Base-by-base conservation (phyloP, 148 eudicot species). In the Oxyria digyna region DNA sequence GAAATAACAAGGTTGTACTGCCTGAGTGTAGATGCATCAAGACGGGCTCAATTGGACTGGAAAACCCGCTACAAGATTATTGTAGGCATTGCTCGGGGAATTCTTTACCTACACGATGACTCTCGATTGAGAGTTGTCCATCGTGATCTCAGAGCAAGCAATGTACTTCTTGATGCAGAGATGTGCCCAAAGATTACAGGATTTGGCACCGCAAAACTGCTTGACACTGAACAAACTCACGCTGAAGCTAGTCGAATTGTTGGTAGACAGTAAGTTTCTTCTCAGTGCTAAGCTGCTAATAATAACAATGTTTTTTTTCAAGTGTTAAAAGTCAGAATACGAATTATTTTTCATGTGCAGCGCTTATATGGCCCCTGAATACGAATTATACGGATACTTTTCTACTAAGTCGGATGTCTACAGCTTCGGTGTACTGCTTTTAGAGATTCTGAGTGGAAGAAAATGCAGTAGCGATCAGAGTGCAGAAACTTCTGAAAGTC, bases 91-190 rank as follows among this genome's bases (percentile, higher is more conserved):
- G 72, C 68, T 29, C 18, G 76, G 55, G 68, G 72, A 10, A 29
- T 69, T 3, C 57, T 74, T 33, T 74, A 74, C 26, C 68, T 74
- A 33, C 87, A 85, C 17, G 81, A 83, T 42, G 87, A 85, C 72
- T 85, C 86, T 37, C 79, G 80, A 8, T 75, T 85, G n/a, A 62
- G 74, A 50, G 76, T 85, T 12, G 78, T 82, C 69, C 89, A 85
- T 67, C 81, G 81, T 14, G 84, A 82, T 72, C 78, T 82, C 23
- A 83, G 81, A 70, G 75, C 85, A 0, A 77, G 87, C 72, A 85
- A 81, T 27, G 41, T 83, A 17, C 66, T 85, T 23, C 38, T 85
- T 40, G 85, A 73, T 38, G 76, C 41, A 6, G 73, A 81, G 3
- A 81, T 86, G 86, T 78, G 80, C 27, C 84, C 85, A 0, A 86